Base-by-base conservation (phyloP, 1,284 basidiomycete species). In the Cryptococcus floricola region DNA sequence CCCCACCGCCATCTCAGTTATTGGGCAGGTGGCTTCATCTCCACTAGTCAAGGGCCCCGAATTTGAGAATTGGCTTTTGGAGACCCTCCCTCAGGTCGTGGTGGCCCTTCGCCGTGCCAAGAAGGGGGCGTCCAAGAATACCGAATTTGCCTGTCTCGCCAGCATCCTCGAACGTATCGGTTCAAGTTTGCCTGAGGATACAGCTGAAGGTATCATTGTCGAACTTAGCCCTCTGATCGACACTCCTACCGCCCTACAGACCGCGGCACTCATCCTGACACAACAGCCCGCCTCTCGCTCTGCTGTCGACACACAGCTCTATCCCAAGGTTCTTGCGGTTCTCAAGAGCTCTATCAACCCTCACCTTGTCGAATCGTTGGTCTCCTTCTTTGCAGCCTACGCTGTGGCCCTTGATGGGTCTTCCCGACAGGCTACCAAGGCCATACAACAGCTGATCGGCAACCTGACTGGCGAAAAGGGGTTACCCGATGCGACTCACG, bases 31-130 rank as follows among this genome's bases (percentile, higher is more conserved):
- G 25, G 80, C 80, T 4, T 66, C 69, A 9, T 80, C 80, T 3
- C 68, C 71, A 1, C 58, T 75, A 14, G 77, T 74, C 61, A 64
- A 66, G n/a, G 78, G 77, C 0, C 28, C 62, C 2, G 64, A 65
- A 0, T 77, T 80, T 54, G 87, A 89, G 60, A 76, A 81, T 10
- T 97, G 91, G 91, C 83, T 93, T 14, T 85, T 87, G 52, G 83
- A 85, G 4, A 87, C 84, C 62, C 79, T 92, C 39, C 84, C 87
- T 45, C 91, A 91, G 83, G 79, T 90, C 16, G 82, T 91, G 58
- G 81, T 82, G 1, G 78, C 96, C 25, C 75, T 98, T 57, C 86
- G 85, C 74, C 89, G 88, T 76, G 88, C 86, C 60, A 89, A 90
- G 53, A 82, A 89, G 28, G 76, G 82, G 10, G 86, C 91, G 18